A percentile compares a stretch with the other conserved stretches of the same genome.
These are phyloP conservation scores for Boletus barrowsii DNA, from an alignment of 768 basidiomycete species.

Conservation along the genomic window DNA sequence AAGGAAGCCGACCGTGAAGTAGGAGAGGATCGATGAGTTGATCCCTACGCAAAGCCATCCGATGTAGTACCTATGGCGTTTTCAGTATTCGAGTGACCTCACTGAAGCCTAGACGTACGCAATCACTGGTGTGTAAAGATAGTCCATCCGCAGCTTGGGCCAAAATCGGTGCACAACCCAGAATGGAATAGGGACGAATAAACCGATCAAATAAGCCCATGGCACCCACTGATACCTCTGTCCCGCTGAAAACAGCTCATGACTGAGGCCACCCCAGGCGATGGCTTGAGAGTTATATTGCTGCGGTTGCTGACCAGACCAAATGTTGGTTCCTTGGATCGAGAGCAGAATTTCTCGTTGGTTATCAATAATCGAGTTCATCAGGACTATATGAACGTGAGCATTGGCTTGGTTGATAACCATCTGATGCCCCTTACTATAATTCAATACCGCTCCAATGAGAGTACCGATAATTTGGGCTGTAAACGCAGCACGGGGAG, in stretches of 20 bases:
- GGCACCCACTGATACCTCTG: slow-evolving; percentile 41
- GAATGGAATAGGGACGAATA: slow-evolving; percentile 41
- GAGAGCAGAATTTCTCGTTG: slow-evolving; percentile 53
- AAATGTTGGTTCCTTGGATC: slow-evolving; percentile 47
- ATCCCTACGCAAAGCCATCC: slow-evolving; percentile 49
- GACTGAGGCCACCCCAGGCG: slow-evolving; percentile 41
- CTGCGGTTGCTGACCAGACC: slow-evolving; percentile 32
- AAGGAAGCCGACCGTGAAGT: slow-evolving; percentile 49
- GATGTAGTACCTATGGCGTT: slow-evolving; percentile 33
- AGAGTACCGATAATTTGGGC: slow-evolving; percentile 47
- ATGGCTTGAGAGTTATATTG: slow-evolving; percentile 35
- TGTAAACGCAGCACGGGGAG: slow-evolving; percentile 62
- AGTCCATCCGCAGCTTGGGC: slow-evolving; percentile 31
- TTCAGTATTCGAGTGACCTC: slow-evolving; percentile 1
- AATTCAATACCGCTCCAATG: slow-evolving; percentile 35
- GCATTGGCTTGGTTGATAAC: slow-evolving; percentile 44
- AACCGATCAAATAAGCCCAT: slow-evolving; percentile 33
- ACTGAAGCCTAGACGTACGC: slow-evolving; percentile 12
- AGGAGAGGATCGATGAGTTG: slow-evolving; percentile 48
- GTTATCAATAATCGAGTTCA: slow-evolving; percentile 54
- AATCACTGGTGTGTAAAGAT: slow-evolving; percentile 34
- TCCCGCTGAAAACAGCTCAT: slow-evolving; percentile 32
- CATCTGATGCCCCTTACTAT: slow-evolving; percentile 48
- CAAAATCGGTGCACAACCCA: slow-evolving; percentile 37
- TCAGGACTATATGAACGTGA: slow-evolving; percentile 32